These are phyloP conservation scores for Lycium barbarum DNA, from an alignment of 257 asterid genomes.

Conservation along the genomic window DNA sequence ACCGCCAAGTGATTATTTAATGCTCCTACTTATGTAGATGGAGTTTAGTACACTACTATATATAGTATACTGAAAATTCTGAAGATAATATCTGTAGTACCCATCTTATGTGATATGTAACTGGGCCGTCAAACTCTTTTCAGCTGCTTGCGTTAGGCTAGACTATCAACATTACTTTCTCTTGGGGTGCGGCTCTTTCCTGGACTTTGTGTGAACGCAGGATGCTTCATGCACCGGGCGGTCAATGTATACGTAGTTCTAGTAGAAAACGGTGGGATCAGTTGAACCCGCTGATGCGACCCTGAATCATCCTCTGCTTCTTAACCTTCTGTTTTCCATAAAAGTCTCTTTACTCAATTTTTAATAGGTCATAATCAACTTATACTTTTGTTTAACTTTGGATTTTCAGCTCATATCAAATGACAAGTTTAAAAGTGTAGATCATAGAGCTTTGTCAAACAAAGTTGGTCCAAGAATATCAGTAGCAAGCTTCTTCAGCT, in stretches of 20 bases:
- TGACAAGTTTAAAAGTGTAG: conserved; percentile 63
- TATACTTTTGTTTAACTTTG: neutral
- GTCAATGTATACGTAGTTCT: neutral
- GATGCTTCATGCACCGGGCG: too few species aligned
- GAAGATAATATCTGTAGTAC: too few species aligned
- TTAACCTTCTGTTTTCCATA: neutral
- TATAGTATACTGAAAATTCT: neutral
- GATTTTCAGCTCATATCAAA: conserved; percentile 59
- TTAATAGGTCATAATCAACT: neutral
- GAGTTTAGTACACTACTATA: neutral
- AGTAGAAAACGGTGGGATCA: neutral
- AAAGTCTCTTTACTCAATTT: neutral
- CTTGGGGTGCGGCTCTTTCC: too few species aligned
- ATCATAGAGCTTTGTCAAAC: conserved; percentile 66
- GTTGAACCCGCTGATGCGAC: neutral
- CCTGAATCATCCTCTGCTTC: neutral
- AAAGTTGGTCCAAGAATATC: conserved; percentile 63
- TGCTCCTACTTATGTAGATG: neutral
- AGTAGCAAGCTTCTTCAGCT: conserved; percentile 65
- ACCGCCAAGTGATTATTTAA: neutral
- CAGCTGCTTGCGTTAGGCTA: too few species aligned
- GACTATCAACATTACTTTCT: too few species aligned
- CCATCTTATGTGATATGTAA: too few species aligned
- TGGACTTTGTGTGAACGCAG: too few species aligned
- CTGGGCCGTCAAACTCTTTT: too few species aligned